A percentile compares a stretch with the other conserved stretches of the same genome.
Evolutionary conservation across 2,329 filamentous ascomycete species (phyloP).

Genomic region (Beauveria scarabaeidicola): DNA sequence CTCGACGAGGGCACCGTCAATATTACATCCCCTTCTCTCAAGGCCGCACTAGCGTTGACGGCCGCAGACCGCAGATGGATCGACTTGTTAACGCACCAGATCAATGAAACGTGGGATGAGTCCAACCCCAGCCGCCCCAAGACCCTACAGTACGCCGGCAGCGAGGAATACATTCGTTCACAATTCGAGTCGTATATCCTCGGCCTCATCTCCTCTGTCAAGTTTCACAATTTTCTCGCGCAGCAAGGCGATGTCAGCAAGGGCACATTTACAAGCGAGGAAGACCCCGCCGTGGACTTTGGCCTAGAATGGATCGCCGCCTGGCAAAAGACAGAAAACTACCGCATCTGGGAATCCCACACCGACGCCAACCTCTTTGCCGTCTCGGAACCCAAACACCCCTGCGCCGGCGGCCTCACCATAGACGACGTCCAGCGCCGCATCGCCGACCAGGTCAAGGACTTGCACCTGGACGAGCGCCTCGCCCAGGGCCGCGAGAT

Average conservation of each 20-base stretch:
- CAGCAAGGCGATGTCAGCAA: conserved; percentile 64
- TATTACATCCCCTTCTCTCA: conserved; percentile 72
- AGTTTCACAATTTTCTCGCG: conserved; percentile 72
- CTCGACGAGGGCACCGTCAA: conserved; percentile 83
- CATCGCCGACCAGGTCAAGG: conserved; percentile 83
- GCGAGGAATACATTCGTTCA: conserved; percentile 92
- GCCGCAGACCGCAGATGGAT: conserved; percentile 91
- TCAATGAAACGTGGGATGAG: conserved; percentile 96
- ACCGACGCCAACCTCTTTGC: conserved; percentile 88
- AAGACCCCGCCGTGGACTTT: conserved; percentile 80
- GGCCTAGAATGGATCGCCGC: conserved; percentile 75
- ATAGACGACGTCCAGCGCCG: conserved; percentile 92
- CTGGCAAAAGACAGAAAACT: conserved; percentile 86
- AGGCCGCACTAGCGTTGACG: conserved; percentile 67
- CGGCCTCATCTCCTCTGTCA: conserved; percentile 77
- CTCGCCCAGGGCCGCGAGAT: conserved; percentile 77
- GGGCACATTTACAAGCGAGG: conserved; percentile 61
- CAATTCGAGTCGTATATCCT: conserved; percentile 97
- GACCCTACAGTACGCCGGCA: conserved; percentile 88
- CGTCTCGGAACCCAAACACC: conserved; percentile 86
- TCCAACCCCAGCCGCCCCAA: conserved; percentile 82
- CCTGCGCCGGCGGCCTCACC: conserved; percentile 82
- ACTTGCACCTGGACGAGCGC: conserved; percentile 86
- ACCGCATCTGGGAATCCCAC: conserved; percentile 73
- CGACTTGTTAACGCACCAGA: conserved; percentile 84